Conservation (phyloP, 306 rosid genomes). For the Elaeagnus macrophylla region DNA sequence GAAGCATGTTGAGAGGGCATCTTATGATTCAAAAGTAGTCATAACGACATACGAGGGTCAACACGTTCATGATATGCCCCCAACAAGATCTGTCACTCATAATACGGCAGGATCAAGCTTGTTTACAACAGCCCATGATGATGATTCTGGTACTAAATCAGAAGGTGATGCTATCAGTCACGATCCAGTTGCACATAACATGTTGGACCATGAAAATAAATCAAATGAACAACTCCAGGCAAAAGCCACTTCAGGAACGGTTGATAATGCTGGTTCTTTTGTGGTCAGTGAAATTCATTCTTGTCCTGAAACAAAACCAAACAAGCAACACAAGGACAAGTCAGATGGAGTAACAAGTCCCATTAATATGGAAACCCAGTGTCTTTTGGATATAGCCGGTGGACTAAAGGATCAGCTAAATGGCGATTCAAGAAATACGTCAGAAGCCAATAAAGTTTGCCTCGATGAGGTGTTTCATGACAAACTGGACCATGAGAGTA, state of each 20-base stretch:
- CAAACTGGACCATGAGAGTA: constrained; percentile 18
- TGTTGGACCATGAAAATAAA: constrained; percentile 7
- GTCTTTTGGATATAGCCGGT: constrained; percentile 19
- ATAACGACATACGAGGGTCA: constrained; percentile 77
- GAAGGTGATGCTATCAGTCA: constrained; percentile 17
- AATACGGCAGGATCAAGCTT: neutral
- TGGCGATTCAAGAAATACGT: constrained; percentile 21
- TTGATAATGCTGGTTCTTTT: constrained; percentile 4
- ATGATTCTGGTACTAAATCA: constrained; percentile 25
- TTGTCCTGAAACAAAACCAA: constrained; percentile 13
- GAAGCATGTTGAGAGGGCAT: constrained; percentile 83
- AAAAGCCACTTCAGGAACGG: constrained; percentile 4
- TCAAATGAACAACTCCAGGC: constrained; percentile 12
- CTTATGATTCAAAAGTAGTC: constrained; percentile 55
- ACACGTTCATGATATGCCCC: constrained; percentile 62
- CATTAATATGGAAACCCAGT: constrained; percentile 14
- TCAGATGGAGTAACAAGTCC: constrained; percentile 1
- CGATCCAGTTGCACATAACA: neutral
- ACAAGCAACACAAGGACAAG: constrained; percentile 16
- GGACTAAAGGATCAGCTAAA: constrained; percentile 24
- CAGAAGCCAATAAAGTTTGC: constrained; percentile 22
- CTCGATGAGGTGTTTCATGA: neutral
- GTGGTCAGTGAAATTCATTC: constrained; percentile 8
- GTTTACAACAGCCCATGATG: constrained; percentile 9
- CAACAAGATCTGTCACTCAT: constrained; percentile 36